A percentile compares a stretch with the other conserved stretches of the same genome.
These are phyloP conservation scores for Cymodocea nodosa DNA, from an alignment of 116 monocot species.

Conservation along the genomic window DNA sequence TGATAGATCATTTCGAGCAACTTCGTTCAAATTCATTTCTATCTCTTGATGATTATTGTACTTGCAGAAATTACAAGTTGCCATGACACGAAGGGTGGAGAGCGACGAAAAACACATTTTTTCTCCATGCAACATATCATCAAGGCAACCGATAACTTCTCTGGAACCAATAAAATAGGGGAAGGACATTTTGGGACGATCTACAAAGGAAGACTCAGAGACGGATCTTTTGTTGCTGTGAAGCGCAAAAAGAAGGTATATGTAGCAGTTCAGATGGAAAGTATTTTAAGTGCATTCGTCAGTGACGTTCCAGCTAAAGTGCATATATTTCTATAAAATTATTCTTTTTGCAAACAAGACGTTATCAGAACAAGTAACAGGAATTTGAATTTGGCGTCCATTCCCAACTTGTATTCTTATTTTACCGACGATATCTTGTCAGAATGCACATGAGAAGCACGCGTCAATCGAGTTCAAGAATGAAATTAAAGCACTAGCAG, in stretches of 20 bases:
- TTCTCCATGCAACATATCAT: constrained; percentile 28
- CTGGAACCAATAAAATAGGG: constrained; percentile 42
- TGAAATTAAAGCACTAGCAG: constrained; percentile 68
- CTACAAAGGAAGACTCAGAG: constrained; percentile 51
- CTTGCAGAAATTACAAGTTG: constrained; percentile 14
- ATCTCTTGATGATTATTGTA: constrained; percentile 12
- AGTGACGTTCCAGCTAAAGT: background rate
- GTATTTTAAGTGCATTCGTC: background rate
- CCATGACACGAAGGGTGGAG: background rate
- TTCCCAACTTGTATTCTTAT: background rate
- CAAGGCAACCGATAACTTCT: constrained; percentile 51
- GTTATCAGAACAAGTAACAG: too few relatives aligned
- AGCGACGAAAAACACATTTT: constrained; percentile 9
- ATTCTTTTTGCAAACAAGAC: too few relatives aligned
- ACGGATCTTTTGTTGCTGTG: constrained; percentile 61
- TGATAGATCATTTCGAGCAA: too few relatives aligned
- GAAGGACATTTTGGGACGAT: constrained; percentile 53
- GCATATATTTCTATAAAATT: too few relatives aligned
- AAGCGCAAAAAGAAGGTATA: constrained; percentile 69
- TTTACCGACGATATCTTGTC: background rate
- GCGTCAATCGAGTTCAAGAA: constrained; percentile 44
- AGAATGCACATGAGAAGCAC: constrained; percentile 8
- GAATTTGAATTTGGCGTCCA: too few relatives aligned
- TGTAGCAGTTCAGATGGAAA: background rate
- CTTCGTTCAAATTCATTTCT: background rate